These are phyloP conservation scores for Talaromyces sp. DNA, from an alignment of 2,329 filamentous ascomycete species.

Conservation along the genomic window DNA sequence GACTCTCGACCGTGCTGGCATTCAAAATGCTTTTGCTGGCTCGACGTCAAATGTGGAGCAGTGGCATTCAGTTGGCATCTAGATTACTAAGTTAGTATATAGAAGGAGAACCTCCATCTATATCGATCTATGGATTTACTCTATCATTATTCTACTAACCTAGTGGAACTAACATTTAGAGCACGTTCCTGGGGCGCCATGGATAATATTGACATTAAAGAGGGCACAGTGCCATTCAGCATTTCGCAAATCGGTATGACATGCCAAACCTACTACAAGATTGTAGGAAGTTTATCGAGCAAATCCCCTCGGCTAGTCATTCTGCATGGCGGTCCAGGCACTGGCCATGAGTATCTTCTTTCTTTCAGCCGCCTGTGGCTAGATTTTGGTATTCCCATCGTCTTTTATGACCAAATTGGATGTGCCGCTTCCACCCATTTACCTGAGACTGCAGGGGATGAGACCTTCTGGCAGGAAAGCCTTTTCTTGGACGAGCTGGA, in stretches of 20 bases:
- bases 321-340: slow-evolving; percentile 1
- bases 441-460: neutral
- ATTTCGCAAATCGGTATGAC: neutral
- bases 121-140: too few relatives aligned
- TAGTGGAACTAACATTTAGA: too few relatives aligned
- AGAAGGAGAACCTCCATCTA: too few relatives aligned
- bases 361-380: neutral
- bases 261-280: slow-evolving; percentile 1
- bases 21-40: too few relatives aligned
- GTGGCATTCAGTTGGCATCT: too few relatives aligned
- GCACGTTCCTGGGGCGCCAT: neutral
- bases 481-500: neutral
- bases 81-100: too few relatives aligned
- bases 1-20: too few relatives aligned
- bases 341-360: slow-evolving; percentile 2
- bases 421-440: slow-evolving; percentile 2
- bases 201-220: neutral
- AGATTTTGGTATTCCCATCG: neutral
- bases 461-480: neutral
- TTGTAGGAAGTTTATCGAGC: neutral
- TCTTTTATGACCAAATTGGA: neutral
- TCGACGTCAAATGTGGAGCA: too few relatives aligned
- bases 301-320: neutral
- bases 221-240: neutral
- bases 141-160: too few relatives aligned